Percentiles rank a stretch among this genome's conserved stretches.
These are phyloP conservation scores for Lichtheimia hyalospora DNA, from an alignment of 371 early-diverging fungal species.

Conservation along the genomic window DNA sequence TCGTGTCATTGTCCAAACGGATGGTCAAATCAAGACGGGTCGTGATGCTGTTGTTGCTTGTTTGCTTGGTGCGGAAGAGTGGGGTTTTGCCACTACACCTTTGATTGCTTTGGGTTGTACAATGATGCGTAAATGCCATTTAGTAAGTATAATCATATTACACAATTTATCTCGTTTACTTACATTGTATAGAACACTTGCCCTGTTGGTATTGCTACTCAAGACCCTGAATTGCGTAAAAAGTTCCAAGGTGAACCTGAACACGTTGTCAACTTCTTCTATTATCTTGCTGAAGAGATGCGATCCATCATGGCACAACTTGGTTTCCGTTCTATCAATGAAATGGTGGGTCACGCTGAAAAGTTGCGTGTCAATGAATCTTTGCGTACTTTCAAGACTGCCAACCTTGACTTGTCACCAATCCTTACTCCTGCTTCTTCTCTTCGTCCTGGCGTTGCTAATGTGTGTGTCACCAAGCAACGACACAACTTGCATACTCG, in stretches of 20 bases:
- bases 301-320: slow-evolving; percentile 92
- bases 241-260: slow-evolving; percentile 95
- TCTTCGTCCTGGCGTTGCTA: slow-evolving; percentile 89
- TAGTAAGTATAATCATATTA: slow-evolving; percentile 13
- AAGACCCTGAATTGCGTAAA: slow-evolving; percentile 90
- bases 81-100: slow-evolving; percentile 97
- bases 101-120: slow-evolving; percentile 96
- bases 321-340: slow-evolving; percentile 90
- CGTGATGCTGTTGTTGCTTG: slow-evolving; percentile 95
- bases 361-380: slow-evolving; percentile 74
- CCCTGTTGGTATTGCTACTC: slow-evolving; percentile 97
- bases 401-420: slow-evolving; percentile 83
- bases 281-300: slow-evolving; percentile 94
- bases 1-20: slow-evolving; percentile 93
- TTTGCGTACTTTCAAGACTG: slow-evolving; percentile 81
- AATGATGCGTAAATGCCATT: slow-evolving; percentile 86
- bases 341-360: slow-evolving; percentile 95
- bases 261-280: slow-evolving; percentile 97
- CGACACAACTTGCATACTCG: slow-evolving; percentile 85
- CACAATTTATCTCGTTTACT: background rate
- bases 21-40: slow-evolving; percentile 97
- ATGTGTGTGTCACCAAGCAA: slow-evolving; percentile 78
- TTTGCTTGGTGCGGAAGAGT: slow-evolving; percentile 97
- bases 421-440: slow-evolving; percentile 87
- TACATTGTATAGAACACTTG: slow-evolving; percentile 72